Conservation (phyloP, 2,329 filamentous ascomycete genomes). For the Lojkania enalia region DNA sequence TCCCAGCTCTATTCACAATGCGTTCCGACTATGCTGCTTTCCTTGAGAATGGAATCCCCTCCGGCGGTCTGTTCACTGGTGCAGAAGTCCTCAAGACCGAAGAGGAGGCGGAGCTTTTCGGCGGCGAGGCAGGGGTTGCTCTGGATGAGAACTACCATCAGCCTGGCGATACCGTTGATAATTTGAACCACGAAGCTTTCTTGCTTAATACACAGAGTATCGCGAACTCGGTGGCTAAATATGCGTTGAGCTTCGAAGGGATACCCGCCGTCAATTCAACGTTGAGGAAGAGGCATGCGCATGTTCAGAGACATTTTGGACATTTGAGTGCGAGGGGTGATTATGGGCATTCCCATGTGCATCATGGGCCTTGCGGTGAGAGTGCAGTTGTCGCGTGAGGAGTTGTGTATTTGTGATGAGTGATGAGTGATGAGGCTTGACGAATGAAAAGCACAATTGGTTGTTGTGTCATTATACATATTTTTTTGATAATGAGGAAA, state of each 20-base stretch:
- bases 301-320: slow-evolving; percentile 24
- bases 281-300: slow-evolving; percentile 35
- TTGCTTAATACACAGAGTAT: slow-evolving; percentile 45
- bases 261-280: slow-evolving; percentile 36
- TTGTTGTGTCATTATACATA: too few species aligned
- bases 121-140: slow-evolving; percentile 42
- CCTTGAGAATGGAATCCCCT: slow-evolving; percentile 46
- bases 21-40: slow-evolving; percentile 49
- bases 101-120: slow-evolving; percentile 42
- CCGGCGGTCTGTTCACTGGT: slow-evolving; percentile 47
- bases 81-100: slow-evolving; percentile 46
- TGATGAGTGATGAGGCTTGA: too few species aligned
- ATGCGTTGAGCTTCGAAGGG: slow-evolving; percentile 41
- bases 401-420: too few species aligned
- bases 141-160: slow-evolving; percentile 46
- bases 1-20: slow-evolving; percentile 42
- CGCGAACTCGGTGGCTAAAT: slow-evolving; percentile 45
- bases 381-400: not conserved
- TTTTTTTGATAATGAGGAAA: too few species aligned
- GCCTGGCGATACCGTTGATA: slow-evolving; percentile 42
- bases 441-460: too few species aligned
- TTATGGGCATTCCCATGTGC: slow-evolving; percentile 29
- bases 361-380: slow-evolving; percentile 19
- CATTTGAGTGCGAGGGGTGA: slow-evolving; percentile 32
- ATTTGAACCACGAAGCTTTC: slow-evolving; percentile 43